These are phyloP conservation scores for Candida mattraensis DNA, from an alignment of 805 yeast genomes.

Conservation along the genomic window DNA sequence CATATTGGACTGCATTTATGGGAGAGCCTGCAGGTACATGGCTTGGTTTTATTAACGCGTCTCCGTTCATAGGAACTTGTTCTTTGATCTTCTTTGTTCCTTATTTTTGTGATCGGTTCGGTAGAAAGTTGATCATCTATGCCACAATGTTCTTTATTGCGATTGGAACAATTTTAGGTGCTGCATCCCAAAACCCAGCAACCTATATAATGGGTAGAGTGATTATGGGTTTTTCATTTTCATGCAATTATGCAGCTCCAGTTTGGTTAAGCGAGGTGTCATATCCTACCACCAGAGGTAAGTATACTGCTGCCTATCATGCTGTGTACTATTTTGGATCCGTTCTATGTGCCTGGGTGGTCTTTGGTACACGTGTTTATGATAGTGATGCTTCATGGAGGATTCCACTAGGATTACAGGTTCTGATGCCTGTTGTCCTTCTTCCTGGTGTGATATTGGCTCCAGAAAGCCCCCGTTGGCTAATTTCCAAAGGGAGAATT, in stretches of 20 bases:
- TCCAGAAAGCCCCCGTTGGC: conserved; percentile 41
- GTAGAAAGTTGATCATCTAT: conserved; percentile 12
- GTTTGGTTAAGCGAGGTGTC: conserved; percentile 32
- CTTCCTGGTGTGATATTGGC: conserved; percentile 29
- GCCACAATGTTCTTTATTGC: conserved; percentile 10
- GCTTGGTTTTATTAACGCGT: conserved; percentile 17
- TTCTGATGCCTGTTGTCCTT: conserved; percentile 36
- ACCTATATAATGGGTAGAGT: conserved; percentile 14
- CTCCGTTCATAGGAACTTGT: conserved; percentile 15
- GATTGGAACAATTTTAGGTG: conserved; percentile 12
- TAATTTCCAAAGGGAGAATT: conserved; percentile 30
- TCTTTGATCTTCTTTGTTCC: conserved; percentile 15
- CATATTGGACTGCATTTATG: conserved; percentile 14
- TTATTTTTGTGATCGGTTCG: conserved; percentile 10
- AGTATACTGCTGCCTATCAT: conserved; percentile 35
- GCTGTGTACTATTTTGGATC: conserved; percentile 43
- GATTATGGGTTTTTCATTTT: conserved; percentile 13
- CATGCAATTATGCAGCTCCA: conserved; percentile 13
- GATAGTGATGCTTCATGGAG: conserved; percentile 33
- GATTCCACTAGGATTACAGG: conserved; percentile 41
- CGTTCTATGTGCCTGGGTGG: conserved; percentile 42
- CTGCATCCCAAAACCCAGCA: conserved; percentile 9
- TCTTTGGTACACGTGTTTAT: conserved; percentile 38
- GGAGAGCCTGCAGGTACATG: conserved; percentile 16
- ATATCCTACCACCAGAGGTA: conserved; percentile 34